phyloP scores from a whole-genome alignment of 805 yeast genomes.

The Wickerhamomyces xylosicus region DNA sequence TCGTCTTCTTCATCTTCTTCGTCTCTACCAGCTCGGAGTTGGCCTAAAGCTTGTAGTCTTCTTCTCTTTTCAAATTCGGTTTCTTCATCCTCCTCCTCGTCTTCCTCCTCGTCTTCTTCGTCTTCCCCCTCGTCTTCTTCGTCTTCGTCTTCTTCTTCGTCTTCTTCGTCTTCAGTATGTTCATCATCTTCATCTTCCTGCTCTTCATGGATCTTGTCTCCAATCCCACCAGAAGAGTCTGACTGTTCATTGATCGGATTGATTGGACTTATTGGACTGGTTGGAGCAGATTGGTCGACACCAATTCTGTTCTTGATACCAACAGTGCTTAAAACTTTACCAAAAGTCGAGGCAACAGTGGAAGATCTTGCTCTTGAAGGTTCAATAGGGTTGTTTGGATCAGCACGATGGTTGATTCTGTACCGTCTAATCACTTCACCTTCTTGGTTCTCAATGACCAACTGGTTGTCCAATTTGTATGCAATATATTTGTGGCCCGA shows the following conservation, averaged over 20 bases:
- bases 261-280: neutral
- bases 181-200: conserved; percentile 1
- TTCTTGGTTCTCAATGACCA: conserved; percentile 80
- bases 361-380: conserved; percentile 25
- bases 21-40: conserved; percentile 11
- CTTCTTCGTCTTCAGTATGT: neutral
- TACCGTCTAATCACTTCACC: conserved; percentile 88
- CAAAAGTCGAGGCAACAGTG: conserved; percentile 15
- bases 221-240: neutral
- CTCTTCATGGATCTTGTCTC: conserved; percentile 2
- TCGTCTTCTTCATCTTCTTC: conserved; percentile 20
- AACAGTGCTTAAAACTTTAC: conserved; percentile 41
- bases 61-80: conserved; percentile 13
- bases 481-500: conserved; percentile 37
- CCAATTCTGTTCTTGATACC: conserved; percentile 30
- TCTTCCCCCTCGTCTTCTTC: conserved; percentile 15
- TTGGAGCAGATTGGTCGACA: neutral
- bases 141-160: conserved; percentile 15
- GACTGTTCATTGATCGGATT: neutral
- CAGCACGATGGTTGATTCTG: conserved; percentile 49
- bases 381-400: conserved; percentile 1
- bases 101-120: conserved; percentile 11
- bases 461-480: conserved; percentile 65
- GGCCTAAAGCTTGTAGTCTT: conserved; percentile 13
- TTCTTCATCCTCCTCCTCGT: conserved; percentile 15